A percentile compares a stretch with the other conserved stretches of the same genome.
These are phyloP conservation scores for Nymphaea thermarum DNA, from an alignment of 164 flowering plant species.

Conservation along the genomic window DNA sequence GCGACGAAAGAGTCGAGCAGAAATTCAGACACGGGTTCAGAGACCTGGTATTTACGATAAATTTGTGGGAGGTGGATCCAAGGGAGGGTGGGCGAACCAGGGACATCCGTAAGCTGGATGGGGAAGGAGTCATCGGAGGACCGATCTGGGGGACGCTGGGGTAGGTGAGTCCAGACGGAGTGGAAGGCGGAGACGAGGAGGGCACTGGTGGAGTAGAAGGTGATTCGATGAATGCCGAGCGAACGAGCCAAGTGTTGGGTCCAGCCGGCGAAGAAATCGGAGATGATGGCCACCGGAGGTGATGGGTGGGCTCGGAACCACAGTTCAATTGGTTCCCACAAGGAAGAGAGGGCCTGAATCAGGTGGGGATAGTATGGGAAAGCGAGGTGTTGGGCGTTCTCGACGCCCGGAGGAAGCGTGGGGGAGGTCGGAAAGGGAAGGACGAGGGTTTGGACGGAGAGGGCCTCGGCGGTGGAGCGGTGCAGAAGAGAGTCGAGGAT, in stretches of 20 bases:
- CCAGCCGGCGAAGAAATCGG: too few species aligned
- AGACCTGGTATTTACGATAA: slow-evolving; percentile 9
- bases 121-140: slow-evolving; percentile 18
- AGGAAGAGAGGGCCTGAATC: slow-evolving; percentile 2
- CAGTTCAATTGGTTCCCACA: slow-evolving; percentile 11
- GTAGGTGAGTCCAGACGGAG: slow-evolving; percentile 29
- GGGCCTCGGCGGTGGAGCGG: slow-evolving; percentile 11
- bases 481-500: neutral
- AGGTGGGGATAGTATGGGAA: slow-evolving; percentile 6
- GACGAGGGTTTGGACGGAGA: slow-evolving; percentile 10
- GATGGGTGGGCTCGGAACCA: slow-evolving; percentile 22
- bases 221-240: too few species aligned
- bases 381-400: slow-evolving; percentile 21
- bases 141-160: slow-evolving; percentile 17
- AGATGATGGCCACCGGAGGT: slow-evolving; percentile 17
- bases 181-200: slow-evolving; percentile 16
- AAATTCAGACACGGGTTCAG: slow-evolving; percentile 19
- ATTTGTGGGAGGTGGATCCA: slow-evolving; percentile 24
- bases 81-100: slow-evolving; percentile 27
- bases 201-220: too few species aligned
- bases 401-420: slow-evolving; percentile 19
- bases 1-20: slow-evolving; percentile 8
- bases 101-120: slow-evolving; percentile 15
- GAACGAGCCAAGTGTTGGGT: too few species aligned
- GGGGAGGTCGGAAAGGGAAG: slow-evolving; percentile 19